A percentile compares a stretch with the other conserved stretches of the same genome.
Conservation (phyloP, 1,284 basidiomycete genomes). For the Boletus austroedulis region DNA sequence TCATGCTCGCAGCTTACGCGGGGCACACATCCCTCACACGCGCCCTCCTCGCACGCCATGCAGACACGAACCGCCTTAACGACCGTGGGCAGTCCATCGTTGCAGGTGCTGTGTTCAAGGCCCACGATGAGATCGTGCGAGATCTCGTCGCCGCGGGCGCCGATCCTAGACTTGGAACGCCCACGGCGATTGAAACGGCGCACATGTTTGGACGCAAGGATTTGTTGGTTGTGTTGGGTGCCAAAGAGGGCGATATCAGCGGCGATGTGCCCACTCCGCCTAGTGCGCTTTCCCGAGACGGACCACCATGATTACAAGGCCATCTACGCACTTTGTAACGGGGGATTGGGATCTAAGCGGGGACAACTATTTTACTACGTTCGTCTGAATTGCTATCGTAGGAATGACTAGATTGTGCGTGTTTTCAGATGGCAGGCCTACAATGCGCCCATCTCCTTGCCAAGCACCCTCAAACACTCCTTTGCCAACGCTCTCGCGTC, state of each 20-base stretch:
- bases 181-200: constrained; percentile 72
- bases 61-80: constrained; percentile 72
- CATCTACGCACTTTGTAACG: not conserved
- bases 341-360: not conserved
- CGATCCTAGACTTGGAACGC: constrained; percentile 65
- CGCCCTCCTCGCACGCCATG: constrained; percentile 54
- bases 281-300: constrained; percentile 4
- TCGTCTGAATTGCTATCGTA: too few relatives aligned
- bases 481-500: constrained; percentile 67
- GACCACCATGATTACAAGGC: not conserved
- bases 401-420: not conserved
- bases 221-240: constrained; percentile 54
- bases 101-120: constrained; percentile 83
- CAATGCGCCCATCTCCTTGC: constrained; percentile 62
- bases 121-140: constrained; percentile 58
- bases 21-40: constrained; percentile 61
- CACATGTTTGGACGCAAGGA: constrained; percentile 61
- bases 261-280: constrained; percentile 29
- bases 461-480: constrained; percentile 69
- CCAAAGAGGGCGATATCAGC: constrained; percentile 51
- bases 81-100: constrained; percentile 77
- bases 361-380: not conserved
- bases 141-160: constrained; percentile 63
- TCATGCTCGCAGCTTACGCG: constrained; percentile 83
- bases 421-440: constrained; percentile 12